phyloP scores from a whole-genome alignment of 2,329 filamentous ascomycete species.

The Sclerotinia spermophila region DNA sequence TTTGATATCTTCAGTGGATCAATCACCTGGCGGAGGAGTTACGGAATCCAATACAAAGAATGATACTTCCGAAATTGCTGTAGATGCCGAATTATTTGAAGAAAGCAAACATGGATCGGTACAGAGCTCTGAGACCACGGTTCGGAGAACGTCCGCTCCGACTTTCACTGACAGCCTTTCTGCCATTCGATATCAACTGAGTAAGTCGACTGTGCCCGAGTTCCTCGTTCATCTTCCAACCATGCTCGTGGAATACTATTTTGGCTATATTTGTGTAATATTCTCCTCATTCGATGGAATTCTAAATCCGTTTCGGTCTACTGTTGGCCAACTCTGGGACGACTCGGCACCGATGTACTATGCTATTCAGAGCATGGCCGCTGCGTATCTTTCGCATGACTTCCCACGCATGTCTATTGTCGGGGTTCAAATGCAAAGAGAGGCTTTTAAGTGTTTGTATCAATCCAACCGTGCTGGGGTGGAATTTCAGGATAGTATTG shows the following conservation, averaged over 20 bases:
- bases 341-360: constrained; percentile 57
- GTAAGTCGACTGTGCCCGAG: constrained; percentile 31
- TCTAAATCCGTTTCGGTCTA: constrained; percentile 58
- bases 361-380: constrained; percentile 62
- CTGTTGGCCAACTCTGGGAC: constrained; percentile 54
- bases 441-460: constrained; percentile 33
- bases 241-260: constrained; percentile 59
- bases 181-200: constrained; percentile 32
- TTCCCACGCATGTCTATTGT: constrained; percentile 51
- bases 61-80: not conserved
- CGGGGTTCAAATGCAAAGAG: constrained; percentile 48
- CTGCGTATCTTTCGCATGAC: constrained; percentile 56
- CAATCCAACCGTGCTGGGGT: constrained; percentile 51
- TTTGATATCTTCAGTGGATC: not conserved
- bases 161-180: constrained; percentile 28
- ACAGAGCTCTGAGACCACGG: not conserved
- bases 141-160: not conserved
- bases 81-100: not conserved
- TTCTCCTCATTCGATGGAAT: constrained; percentile 63
- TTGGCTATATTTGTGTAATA: constrained; percentile 57
- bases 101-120: not conserved
- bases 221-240: constrained; percentile 42
- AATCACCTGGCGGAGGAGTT: too few species aligned
- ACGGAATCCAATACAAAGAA: not conserved
- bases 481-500: constrained; percentile 46